A percentile compares a stretch with the other conserved stretches of the same genome.
Conservation (phyloP, 495 filamentous ascomycete species). For the Friedmanniomyces endolithicus region DNA sequence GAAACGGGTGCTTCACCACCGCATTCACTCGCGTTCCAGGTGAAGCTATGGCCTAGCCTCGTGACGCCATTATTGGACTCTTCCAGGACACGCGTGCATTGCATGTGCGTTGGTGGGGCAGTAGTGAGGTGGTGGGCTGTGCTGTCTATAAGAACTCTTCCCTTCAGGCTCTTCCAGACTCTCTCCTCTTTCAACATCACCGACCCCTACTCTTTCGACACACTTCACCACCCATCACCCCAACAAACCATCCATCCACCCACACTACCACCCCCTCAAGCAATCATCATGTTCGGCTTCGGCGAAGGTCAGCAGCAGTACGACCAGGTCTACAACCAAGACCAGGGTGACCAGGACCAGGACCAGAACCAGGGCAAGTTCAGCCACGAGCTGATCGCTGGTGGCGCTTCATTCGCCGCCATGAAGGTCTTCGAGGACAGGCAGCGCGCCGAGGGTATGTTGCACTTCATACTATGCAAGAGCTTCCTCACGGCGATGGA, state of each 20-base stretch:
- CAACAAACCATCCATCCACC: background rate
- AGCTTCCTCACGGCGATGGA: too few species aligned
- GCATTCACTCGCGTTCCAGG: background rate
- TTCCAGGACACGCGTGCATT: background rate
- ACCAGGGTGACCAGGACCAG: conserved; percentile 35
- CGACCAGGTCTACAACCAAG: conserved; percentile 38
- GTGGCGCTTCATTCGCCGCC: conserved; percentile 64
- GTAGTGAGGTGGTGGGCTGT: too few species aligned
- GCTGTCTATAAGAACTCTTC: background rate
- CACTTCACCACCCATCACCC: background rate
- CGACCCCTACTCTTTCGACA: too few species aligned
- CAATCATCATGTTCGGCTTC: conserved; percentile 30
- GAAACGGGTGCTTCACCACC: background rate
- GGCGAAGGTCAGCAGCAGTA: conserved; percentile 36
- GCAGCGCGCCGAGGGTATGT: conserved; percentile 56
- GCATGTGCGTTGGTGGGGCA: conserved; percentile 2
- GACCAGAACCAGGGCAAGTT: conserved; percentile 45
- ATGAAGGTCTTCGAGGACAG: conserved; percentile 72
- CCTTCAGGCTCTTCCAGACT: background rate
- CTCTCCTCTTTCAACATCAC: too few species aligned
- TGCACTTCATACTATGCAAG: background rate
- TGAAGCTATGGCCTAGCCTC: background rate
- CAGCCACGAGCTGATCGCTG: conserved; percentile 62
- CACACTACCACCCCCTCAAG: conserved; percentile 6
- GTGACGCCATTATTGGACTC: background rate